Base-by-base conservation (phyloP, 306 rosid genomes). In the Gillenia trifoliata region DNA sequence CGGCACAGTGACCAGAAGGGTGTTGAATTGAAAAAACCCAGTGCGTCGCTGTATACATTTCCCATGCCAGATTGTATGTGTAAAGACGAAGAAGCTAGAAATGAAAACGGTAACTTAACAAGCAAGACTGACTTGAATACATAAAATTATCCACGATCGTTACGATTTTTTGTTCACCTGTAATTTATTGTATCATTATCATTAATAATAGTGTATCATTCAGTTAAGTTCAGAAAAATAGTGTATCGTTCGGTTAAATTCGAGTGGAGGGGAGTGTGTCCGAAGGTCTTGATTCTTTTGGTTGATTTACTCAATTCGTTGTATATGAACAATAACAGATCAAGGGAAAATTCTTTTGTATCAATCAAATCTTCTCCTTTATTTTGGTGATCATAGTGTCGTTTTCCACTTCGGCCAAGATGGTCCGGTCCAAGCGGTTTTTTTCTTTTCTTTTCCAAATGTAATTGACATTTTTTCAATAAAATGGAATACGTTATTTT, bases 11-110 rank as follows among this genome's bases (percentile, higher is more conserved):
- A 94, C 80, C 82, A 78, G 71, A 92, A 89, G 80, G 97, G 96
- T 73, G 75, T 76, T 29, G 97, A 94, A 80, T 36, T 90, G 85
- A 91, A 88, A 76, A 94, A 91, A 78, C 66, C 89, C 22, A 82
- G 89, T 45, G 96, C 80, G 2, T 91, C 96, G 45, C 86, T 94
- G 15, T 93, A 88, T 68, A 93, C 85, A 41, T 93, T 91, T 90
- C 98, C 98, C 41, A 84, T 87, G 96, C 98, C 98, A 26, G 98
- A 93, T 84, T 93, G 98, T 82, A 94, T 94, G 97, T 91, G 89
- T 82, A 86, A 81, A 85, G 85, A 81, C 76, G 85, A 77, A 54
- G 87, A 79, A 76, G 78, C 83, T 26, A 83, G 47, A 73, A 69
- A 41, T 38, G 85, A 78, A 74, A 82, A 74, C 72, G 55, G 72